A percentile compares a stretch with the other conserved stretches of the same genome.
These are phyloP conservation scores for Cryoendolithus antarcticus DNA, from an alignment of 2,329 filamentous ascomycete genomes.

Conservation along the genomic window DNA sequence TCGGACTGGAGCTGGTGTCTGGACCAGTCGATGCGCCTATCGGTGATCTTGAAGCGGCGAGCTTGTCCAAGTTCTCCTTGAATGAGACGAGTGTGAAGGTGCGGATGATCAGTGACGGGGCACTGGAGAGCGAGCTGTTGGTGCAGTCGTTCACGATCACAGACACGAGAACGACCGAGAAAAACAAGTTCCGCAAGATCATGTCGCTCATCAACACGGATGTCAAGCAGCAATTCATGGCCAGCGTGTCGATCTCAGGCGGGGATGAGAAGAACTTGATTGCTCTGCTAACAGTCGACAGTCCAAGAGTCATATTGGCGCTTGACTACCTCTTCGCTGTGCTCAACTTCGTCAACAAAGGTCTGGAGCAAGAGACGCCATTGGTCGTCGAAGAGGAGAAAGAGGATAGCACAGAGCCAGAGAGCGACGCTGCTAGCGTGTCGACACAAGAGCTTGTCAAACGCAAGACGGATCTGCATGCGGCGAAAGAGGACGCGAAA, in stretches of 20 bases:
- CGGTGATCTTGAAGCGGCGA: conserved; percentile 63
- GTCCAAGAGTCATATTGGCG: conserved; percentile 86
- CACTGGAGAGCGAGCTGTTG: conserved; percentile 81
- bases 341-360: conserved; percentile 66
- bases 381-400: conserved; percentile 50
- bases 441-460: conserved; percentile 19
- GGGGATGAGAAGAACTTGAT: conserved; percentile 72
- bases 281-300: conserved; percentile 86
- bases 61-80: conserved; percentile 84
- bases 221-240: conserved; percentile 93
- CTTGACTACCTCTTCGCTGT: conserved; percentile 90
- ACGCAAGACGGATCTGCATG: conserved; percentile 7
- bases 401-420: conserved; percentile 30
- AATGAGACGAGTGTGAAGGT: conserved; percentile 88
- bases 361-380: conserved; percentile 42
- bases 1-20: conserved; percentile 77
- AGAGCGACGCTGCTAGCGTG: conserved; percentile 40
- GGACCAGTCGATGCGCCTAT: conserved; percentile 65
- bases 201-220: conserved; percentile 95
- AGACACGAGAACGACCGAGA: conserved; percentile 78
- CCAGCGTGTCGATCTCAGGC: conserved; percentile 86
- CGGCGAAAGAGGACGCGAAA: conserved; percentile 18
- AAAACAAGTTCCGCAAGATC: conserved; percentile 94
- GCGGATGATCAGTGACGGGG: conserved; percentile 82
- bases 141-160: conserved; percentile 91